Evolutionary conservation across 208 protist genomes (phyloP).

Genomic region (Endotrypanum monterogeii): DNA sequence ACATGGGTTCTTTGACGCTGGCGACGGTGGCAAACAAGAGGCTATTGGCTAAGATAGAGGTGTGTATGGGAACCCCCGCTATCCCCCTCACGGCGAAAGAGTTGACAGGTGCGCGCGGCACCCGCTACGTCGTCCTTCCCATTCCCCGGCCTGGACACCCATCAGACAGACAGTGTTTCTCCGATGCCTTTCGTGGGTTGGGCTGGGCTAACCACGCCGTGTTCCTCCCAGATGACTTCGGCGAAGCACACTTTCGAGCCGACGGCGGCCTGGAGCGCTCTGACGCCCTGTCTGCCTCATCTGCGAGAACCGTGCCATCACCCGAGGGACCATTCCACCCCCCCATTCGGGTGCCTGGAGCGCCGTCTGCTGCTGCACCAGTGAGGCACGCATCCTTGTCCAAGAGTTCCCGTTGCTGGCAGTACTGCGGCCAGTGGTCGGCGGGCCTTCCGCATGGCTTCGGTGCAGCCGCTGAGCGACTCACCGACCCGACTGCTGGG

Average conservation of each 20-base stretch:
- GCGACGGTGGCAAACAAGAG: slow-evolving; percentile 7
- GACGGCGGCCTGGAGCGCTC: neutral
- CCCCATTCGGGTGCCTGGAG: slow-evolving; percentile 15
- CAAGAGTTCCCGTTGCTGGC: slow-evolving; percentile 7
- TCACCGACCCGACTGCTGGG: slow-evolving; percentile 22
- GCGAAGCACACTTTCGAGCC: slow-evolving; percentile 26
- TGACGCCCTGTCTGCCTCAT: neutral
- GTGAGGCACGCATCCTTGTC: neutral
- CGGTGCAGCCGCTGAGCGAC: slow-evolving; percentile 43
- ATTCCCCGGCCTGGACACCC: neutral
- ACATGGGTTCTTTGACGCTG: slow-evolving; percentile 35
- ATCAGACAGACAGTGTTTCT: neutral
- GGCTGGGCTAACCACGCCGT: slow-evolving; percentile 24
- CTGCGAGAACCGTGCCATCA: neutral
- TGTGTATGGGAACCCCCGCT: neutral
- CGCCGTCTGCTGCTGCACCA: neutral
- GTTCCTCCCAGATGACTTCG: slow-evolving; percentile 39
- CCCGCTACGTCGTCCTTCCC: slow-evolving; percentile 15
- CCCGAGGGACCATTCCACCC: slow-evolving; percentile 13
- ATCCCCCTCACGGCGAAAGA: neutral
- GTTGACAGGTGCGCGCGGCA: slow-evolving; percentile 12
- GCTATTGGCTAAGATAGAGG: slow-evolving; percentile 12
- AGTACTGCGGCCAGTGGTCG: slow-evolving; percentile 68
- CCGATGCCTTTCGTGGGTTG: slow-evolving; percentile 19
- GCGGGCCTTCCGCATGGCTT: slow-evolving; percentile 60